Evolutionary conservation across 2,329 filamentous ascomycete species (phyloP).

Genomic region (Fusarium sp.): DNA sequence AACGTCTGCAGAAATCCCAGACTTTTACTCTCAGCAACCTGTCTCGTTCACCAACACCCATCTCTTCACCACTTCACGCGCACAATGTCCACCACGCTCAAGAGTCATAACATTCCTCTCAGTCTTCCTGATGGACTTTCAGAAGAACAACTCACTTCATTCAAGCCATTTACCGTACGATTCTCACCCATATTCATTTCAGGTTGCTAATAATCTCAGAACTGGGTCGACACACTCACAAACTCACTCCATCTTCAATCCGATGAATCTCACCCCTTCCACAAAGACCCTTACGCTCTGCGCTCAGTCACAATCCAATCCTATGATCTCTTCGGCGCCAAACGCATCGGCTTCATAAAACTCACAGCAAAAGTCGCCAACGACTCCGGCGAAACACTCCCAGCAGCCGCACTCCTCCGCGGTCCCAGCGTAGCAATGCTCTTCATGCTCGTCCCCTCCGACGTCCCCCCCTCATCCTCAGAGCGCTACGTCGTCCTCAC

Average conservation of each 20-base stretch:
- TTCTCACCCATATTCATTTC: background rate
- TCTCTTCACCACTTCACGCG: constrained; percentile 1
- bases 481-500: constrained; percentile 70
- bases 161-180: constrained; percentile 63
- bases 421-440: constrained; percentile 72
- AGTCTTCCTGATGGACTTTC: constrained; percentile 58
- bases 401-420: constrained; percentile 67
- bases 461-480: constrained; percentile 51
- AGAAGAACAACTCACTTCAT: constrained; percentile 58
- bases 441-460: constrained; percentile 66
- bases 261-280: constrained; percentile 62
- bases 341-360: constrained; percentile 68
- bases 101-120: constrained; percentile 53
- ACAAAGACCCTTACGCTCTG: constrained; percentile 64
- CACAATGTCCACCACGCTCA: constrained; percentile 42
- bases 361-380: constrained; percentile 63
- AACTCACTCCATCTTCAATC: constrained; percentile 61
- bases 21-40: constrained; percentile 2
- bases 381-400: constrained; percentile 60
- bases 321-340: constrained; percentile 62
- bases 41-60: background rate
- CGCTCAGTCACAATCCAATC: constrained; percentile 64
- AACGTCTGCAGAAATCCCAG: constrained; percentile 6
- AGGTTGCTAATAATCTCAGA: constrained; percentile 47
- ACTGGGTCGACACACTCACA: constrained; percentile 62